Evolutionary conservation across 768 basidiomycete species (phyloP).

Genomic region (Xerocomus potaroensis): DNA sequence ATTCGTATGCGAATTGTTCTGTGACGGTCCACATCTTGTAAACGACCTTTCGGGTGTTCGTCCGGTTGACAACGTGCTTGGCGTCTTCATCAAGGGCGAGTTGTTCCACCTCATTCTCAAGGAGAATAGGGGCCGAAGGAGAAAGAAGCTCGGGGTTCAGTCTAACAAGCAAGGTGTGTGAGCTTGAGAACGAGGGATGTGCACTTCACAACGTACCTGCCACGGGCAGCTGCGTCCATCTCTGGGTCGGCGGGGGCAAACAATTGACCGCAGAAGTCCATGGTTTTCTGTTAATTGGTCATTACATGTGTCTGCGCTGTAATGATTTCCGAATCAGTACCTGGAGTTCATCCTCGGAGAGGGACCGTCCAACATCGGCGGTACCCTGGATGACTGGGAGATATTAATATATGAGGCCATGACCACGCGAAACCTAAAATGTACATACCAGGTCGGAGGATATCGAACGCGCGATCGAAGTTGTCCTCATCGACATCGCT

Average conservation of each 20-base stretch:
- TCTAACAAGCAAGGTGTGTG: neutral
- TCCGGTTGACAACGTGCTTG: neutral
- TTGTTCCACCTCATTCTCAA: neutral
- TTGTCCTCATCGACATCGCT: constrained; percentile 12
- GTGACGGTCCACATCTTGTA: neutral
- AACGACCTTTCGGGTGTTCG: neutral
- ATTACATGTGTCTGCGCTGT: neutral
- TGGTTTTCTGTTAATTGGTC: neutral
- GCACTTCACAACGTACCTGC: neutral
- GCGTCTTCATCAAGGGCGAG: neutral
- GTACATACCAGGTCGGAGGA: neutral
- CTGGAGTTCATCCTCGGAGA: neutral
- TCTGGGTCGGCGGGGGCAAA: neutral
- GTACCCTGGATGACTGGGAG: neutral
- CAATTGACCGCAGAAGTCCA: neutral
- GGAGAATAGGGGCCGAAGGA: neutral
- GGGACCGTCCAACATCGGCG: neutral
- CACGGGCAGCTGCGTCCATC: neutral
- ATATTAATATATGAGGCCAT: neutral
- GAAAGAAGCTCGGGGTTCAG: neutral
- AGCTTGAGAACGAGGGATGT: too few species aligned
- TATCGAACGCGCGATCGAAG: constrained; percentile 3
- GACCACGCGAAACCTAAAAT: neutral
- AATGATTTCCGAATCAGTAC: neutral
- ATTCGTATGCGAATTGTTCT: neutral